A percentile compares a stretch with the other conserved stretches of the same genome.
These are phyloP conservation scores for Eimeria tenella DNA, from an alignment of 169 alveolate species.

Conservation along the genomic window DNA sequence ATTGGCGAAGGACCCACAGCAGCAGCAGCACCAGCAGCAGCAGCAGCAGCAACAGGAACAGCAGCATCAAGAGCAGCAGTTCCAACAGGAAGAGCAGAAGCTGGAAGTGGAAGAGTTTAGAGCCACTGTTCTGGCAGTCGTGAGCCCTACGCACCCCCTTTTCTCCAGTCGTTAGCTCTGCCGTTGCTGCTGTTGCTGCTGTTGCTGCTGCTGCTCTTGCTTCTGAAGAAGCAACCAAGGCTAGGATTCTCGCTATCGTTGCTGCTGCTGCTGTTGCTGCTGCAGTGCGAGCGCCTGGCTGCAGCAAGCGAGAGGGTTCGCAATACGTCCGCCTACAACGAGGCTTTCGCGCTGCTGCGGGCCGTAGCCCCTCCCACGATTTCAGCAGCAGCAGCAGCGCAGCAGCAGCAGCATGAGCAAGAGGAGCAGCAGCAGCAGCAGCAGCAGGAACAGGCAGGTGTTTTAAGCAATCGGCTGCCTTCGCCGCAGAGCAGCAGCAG, in stretches of 20 bases:
- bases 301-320: neutral
- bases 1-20: neutral
- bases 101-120: neutral
- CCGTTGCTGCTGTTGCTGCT: neutral
- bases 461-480: no score
- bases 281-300: neutral
- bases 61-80: no score
- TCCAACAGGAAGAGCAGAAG: no score
- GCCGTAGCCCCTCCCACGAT: no score
- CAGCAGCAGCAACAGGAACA: no score
- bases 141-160: neutral
- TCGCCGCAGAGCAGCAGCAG: no score
- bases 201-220: neutral
- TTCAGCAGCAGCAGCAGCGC: no score
- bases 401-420: no score
- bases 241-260: neutral
- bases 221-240: neutral
- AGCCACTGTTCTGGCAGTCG: neutral
- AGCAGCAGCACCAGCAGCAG: no score
- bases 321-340: neutral
- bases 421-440: no score
- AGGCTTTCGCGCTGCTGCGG: neutral
- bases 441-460: no score
- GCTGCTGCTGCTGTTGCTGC: neutral
- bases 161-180: neutral